phyloP scores from a whole-genome alignment of 2,329 filamentous ascomycete genomes.

The Talaromyces sp. region DNA sequence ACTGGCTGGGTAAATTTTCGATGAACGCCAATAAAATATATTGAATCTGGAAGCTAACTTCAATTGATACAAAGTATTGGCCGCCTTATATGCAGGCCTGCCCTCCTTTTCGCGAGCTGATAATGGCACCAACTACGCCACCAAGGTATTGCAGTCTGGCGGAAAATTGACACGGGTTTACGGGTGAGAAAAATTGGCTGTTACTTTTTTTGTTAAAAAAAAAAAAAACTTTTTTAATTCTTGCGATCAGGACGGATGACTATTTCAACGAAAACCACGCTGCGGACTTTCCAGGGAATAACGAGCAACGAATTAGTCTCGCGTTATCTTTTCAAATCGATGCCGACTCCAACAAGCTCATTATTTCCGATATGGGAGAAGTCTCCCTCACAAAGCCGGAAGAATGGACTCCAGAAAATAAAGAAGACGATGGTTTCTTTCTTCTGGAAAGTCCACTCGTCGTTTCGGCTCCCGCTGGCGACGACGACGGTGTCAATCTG shows the following conservation, averaged over 20 bases:
- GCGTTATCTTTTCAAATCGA: conserved; percentile 5
- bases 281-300: neutral
- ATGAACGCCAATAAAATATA: neutral
- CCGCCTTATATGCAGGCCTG: conserved; percentile 1
- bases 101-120: conserved; percentile 4
- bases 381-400: neutral
- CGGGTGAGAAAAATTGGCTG: neutral
- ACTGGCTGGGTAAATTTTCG: conserved; percentile 3
- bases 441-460: neutral
- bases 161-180: conserved; percentile 9
- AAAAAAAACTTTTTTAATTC: neutral
- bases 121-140: conserved; percentile 6
- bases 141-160: neutral
- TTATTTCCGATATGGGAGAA: neutral
- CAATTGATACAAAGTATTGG: conserved; percentile 1
- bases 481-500: conserved; percentile 4
- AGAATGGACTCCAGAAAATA: neutral
- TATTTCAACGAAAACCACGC: neutral
- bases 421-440: neutral
- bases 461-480: conserved; percentile 3
- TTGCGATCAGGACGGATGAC: neutral
- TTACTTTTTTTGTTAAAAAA: no score
- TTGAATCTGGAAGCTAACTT: neutral
- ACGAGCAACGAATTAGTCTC: neutral
- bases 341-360: neutral